These are phyloP conservation scores for Podaxis sp. DNA, from an alignment of 768 basidiomycete genomes.

Conservation along the genomic window DNA sequence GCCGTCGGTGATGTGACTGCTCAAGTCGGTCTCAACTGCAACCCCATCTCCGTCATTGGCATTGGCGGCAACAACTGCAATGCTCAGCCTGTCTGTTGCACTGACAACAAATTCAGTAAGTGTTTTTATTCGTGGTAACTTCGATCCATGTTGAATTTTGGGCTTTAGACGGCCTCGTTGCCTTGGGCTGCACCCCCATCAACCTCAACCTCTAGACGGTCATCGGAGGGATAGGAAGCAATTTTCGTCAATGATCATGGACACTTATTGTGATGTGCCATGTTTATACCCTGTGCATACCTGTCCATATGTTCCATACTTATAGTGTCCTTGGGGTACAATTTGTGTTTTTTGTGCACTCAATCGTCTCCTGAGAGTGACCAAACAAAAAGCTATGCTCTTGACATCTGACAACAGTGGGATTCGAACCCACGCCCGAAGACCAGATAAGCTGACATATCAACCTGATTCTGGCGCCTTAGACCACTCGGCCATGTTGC, in stretches of 20 bases:
- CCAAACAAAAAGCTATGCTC: neutral
- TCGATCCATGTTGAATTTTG: neutral
- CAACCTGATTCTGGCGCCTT: constrained; percentile 23
- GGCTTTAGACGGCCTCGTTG: constrained; percentile 4
- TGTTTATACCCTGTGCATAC: constrained; percentile 3
- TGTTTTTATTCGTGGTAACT: neutral
- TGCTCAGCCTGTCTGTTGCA: constrained; percentile 12
- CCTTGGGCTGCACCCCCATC: constrained; percentile 16
- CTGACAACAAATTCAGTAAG: constrained; percentile 10
- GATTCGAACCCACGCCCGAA: constrained; percentile 38
- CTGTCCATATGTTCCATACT: neutral
- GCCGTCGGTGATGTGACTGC: neutral
- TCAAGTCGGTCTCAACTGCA: constrained; percentile 15
- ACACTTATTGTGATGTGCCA: neutral
- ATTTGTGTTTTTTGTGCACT: neutral
- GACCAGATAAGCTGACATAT: constrained; percentile 17
- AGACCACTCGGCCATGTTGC: constrained; percentile 24
- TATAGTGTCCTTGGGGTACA: neutral
- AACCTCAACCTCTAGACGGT: constrained; percentile 13
- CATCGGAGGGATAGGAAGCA: neutral
- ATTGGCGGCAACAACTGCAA: constrained; percentile 11
- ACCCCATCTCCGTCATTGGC: constrained; percentile 4
- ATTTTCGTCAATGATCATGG: neutral
- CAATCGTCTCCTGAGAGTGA: fast-evolving
- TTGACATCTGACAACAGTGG: constrained; percentile 20